Base-by-base conservation (phyloP, 1,139 yeast species). In the Tardiomyces digboiensis region DNA sequence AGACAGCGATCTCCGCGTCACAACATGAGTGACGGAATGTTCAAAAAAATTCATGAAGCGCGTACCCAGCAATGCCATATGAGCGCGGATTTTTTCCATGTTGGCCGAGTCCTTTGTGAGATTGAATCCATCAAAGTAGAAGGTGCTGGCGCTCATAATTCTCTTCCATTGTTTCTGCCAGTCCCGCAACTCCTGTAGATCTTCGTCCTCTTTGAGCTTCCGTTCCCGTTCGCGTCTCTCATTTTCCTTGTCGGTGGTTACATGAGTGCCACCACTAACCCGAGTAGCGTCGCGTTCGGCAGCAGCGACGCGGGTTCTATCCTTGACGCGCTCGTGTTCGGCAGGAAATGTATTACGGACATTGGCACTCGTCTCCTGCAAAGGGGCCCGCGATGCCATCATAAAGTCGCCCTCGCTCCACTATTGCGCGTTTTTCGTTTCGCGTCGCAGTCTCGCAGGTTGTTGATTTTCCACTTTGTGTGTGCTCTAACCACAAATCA, bases 131-230 rank as follows among this genome's bases (percentile, higher is more conserved):
- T 88, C 97, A 59, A 89, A 87, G 61, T 85, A 91, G 19, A 87
- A 83, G 22, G 76, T 76, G 23, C 89, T 76, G 46, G 74, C 78
- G 40, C 74, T 74, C 84, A 89, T 80, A 52, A 86, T 84, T 48
- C 73, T 72, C 44, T 80, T 71, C 96, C 97, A 89, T 46, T 82
- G 79, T 42, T 71, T 71, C 58, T 85, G 89, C 97, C 97, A 89
- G 52, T 52, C 57, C 21, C 44, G 50, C 41, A 54, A 49, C 21
- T 47, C 49, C 8, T 33, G 19, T 13, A 33, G 19, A 13, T 33
- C 37, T 20, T 33, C 33, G 8, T 26, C 33, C 5, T 26, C 33
- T n/a, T 16, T n/a, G 5, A 16, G 8, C 33, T 8, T 4, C 16
- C 33, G 33, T 16, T 26, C 33, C 26, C 26, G 26, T 22, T 22